These are phyloP conservation scores for Fusarium sp. DNA, from an alignment of 2,329 filamentous ascomycete species.

Conservation along the genomic window DNA sequence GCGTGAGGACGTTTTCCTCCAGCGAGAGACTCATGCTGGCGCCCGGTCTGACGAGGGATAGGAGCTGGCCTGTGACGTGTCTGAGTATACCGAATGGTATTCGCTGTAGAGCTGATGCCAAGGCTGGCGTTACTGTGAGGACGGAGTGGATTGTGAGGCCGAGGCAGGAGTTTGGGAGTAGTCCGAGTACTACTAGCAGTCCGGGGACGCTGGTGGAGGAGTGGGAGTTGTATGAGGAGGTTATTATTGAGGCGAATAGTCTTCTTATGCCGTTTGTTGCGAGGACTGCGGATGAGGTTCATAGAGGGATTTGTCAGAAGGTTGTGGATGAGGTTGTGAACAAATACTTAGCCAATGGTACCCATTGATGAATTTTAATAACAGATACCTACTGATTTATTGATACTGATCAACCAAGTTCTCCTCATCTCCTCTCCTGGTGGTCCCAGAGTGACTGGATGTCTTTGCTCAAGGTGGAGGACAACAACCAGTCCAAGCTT, in stretches of 20 bases:
- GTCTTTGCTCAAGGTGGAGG: neutral
- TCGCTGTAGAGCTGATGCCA: conserved; percentile 21
- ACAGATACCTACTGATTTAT: neutral
- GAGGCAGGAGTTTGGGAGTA: neutral
- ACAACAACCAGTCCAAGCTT: neutral
- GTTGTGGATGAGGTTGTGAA: conserved; percentile 16
- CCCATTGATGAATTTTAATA: neutral
- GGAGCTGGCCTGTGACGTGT: conserved; percentile 16
- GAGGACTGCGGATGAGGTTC: conserved; percentile 8
- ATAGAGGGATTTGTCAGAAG: conserved; percentile 11
- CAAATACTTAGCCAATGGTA: neutral
- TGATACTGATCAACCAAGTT: neutral
- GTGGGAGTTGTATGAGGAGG: conserved; percentile 27
- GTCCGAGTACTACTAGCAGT: conserved; percentile 10
- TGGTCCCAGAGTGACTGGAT: rapidly evolving
- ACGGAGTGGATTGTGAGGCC: conserved; percentile 23
- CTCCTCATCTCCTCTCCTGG: rapidly evolving
- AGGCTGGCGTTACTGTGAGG: conserved; percentile 12
- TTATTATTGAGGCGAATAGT: conserved; percentile 15
- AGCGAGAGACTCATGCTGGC: conserved; percentile 4
- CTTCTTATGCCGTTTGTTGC: conserved; percentile 29
- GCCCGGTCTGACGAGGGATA: conserved; percentile 14
- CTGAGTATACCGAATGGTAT: conserved; percentile 24
- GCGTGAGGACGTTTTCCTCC: conserved; percentile 5
- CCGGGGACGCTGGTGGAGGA: conserved; percentile 14